These are phyloP conservation scores for Colletotrichum viniferum DNA, from an alignment of 2,329 filamentous ascomycete species.

Conservation along the genomic window DNA sequence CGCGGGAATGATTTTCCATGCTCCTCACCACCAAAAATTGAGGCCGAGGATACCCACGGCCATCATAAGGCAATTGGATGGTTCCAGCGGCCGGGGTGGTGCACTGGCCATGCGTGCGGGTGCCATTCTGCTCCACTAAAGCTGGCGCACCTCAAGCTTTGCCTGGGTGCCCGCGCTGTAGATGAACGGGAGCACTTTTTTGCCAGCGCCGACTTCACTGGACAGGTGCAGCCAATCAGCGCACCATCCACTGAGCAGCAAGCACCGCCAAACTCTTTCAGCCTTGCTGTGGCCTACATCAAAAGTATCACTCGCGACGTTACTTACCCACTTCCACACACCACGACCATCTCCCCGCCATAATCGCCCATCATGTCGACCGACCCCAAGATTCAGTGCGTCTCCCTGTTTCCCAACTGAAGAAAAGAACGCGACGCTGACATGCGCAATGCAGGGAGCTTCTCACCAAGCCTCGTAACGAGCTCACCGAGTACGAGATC, in stretches of 20 bases:
- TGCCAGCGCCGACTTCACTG: slow-evolving; percentile 15
- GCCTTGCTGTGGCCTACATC: slow-evolving; percentile 32
- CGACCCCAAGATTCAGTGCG: slow-evolving; percentile 76
- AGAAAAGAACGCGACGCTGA: slow-evolving; percentile 29
- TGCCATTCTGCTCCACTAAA: background rate
- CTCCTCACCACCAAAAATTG: slow-evolving; percentile 30
- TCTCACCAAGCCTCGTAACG: slow-evolving; percentile 83
- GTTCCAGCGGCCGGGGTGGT: background rate
- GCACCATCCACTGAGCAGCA: background rate
- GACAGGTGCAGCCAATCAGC: slow-evolving; percentile 14
- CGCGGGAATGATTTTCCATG: slow-evolving; percentile 37
- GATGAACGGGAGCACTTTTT: background rate
- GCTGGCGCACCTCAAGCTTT: background rate
- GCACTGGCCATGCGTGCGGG: background rate
- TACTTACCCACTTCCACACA: background rate
- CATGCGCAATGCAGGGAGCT: slow-evolving; percentile 69
- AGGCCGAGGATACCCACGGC: slow-evolving; percentile 27
- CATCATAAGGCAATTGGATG: slow-evolving; percentile 3
- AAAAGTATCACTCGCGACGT: slow-evolving; percentile 10
- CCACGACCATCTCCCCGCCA: slow-evolving; percentile 22
- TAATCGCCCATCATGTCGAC: slow-evolving; percentile 31
- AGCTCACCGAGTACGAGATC: slow-evolving; percentile 95
- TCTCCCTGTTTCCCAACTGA: slow-evolving; percentile 9
- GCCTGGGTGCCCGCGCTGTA: background rate
- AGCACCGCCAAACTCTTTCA: slow-evolving; percentile 29